A percentile compares a stretch with the other conserved stretches of the same genome.
These are phyloP conservation scores for Corchorus capsularis DNA, from an alignment of 345 rosid genomes.

Conservation along the genomic window DNA sequence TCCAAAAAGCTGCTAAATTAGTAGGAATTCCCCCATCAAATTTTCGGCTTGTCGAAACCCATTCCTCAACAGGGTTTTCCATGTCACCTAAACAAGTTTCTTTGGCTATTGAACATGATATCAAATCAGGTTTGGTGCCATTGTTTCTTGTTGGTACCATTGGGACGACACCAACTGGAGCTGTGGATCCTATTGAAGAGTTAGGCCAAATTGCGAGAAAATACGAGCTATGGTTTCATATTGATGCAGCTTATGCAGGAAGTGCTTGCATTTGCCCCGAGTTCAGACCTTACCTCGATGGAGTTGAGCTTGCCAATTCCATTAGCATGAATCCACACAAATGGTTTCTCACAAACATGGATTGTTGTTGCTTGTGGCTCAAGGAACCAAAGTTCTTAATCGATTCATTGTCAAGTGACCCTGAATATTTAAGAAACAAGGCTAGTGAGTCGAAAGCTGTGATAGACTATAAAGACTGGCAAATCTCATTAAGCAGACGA, in stretches of 20 bases:
- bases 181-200: constrained; percentile 31
- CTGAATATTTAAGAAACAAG: constrained; percentile 42
- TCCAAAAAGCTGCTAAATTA: constrained; percentile 20
- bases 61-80: constrained; percentile 27
- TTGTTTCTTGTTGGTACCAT: constrained; percentile 20
- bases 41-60: constrained; percentile 25
- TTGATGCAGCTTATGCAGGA: constrained; percentile 53
- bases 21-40: constrained; percentile 29
- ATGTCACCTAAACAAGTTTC: constrained; percentile 18
- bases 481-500: constrained; percentile 36
- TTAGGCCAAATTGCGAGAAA: constrained; percentile 25
- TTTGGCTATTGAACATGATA: constrained; percentile 20
- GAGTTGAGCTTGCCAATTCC: constrained; percentile 46
- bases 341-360: constrained; percentile 53
- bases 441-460: constrained; percentile 34
- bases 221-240: constrained; percentile 28
- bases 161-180: constrained; percentile 29
- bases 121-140: neutral
- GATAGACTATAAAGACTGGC: constrained; percentile 54
- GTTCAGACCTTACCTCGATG: constrained; percentile 39
- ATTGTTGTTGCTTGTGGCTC: constrained; percentile 55
- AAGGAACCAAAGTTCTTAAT: constrained; percentile 32
- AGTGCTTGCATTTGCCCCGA: constrained; percentile 61
- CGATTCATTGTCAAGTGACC: constrained; percentile 39
- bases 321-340: constrained; percentile 47